Base-by-base conservation (phyloP, 1,284 basidiomycete species). In the Kalmanozyma brasiliensis region DNA sequence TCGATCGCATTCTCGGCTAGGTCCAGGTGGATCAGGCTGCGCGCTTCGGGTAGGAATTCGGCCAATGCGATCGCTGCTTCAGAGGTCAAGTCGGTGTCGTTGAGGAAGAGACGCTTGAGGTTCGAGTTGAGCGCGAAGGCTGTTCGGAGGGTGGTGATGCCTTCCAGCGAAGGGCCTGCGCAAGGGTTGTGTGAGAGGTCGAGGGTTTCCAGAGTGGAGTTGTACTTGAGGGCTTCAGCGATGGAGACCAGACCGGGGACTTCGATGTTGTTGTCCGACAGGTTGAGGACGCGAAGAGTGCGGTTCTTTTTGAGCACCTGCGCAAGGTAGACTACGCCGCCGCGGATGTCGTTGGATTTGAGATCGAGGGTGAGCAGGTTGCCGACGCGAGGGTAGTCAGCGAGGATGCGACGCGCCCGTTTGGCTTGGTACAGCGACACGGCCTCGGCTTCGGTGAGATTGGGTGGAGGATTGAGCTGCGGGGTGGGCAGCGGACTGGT, bases 241-340 rank as follows among this genome's bases (percentile, higher is more conserved):
- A 98, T 85, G 0, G 87, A 84, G 0, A 91, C 88, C 13, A 98
- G 85, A 41, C 92, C 92, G 8, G 87, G 84, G 2, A 92, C 87
- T 59, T 95, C 94, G 19, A 98, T 88, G 81, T 90, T 92, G 83
- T 98, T 98, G 79, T 98, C 94, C 77, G 91, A 90, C 43, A 98
- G 83, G 80, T 97, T 98, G 29, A 97, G 86, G 13, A 97, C 90
- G 81, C 94, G 95, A 34, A 98, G 85, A 1, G 95, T 98, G 26
- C 94, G 86, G 82, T 98, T 98, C 37, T 94, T 89, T 82, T 97
- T 98, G 63, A 98, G 84, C 0, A 97, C 94, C 83, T 97, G 94
- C 0, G 93, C 91, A 36, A 98, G 88, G 81, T 96, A 96, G 0
- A 88, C 88, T 22, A 97, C 90, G 0, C 94, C 94, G 48, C 62